Evolutionary conservation across 257 asterid species (phyloP).

Genomic region (Solanum paucissectum): DNA sequence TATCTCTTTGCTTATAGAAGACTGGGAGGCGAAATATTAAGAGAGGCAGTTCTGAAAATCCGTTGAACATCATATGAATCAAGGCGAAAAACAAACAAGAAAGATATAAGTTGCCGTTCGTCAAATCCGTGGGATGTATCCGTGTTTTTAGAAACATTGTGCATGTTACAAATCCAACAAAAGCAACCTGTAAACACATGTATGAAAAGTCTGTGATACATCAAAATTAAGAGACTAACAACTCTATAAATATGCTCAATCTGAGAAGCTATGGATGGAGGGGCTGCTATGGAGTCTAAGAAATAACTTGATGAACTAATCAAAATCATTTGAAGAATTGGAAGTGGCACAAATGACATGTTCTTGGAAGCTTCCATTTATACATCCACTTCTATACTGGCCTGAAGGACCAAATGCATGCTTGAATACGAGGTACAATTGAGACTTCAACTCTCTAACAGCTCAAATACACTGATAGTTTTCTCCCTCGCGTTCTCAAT

Average conservation of each 20-base stretch:
- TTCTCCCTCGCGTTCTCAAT: neutral
- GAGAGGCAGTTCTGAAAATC: slow-evolving; percentile 75
- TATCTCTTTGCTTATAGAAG: slow-evolving; percentile 86
- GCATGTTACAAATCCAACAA: slow-evolving; percentile 68
- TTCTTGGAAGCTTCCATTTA: neutral
- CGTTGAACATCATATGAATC: slow-evolving; percentile 93
- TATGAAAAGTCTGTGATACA: neutral
- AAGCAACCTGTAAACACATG: slow-evolving; percentile 57
- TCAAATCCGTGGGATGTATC: slow-evolving; percentile 56
- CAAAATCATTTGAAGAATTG: neutral
- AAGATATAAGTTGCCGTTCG: slow-evolving; percentile 56
- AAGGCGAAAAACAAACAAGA: slow-evolving; percentile 62
- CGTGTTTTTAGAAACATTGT: slow-evolving; percentile 72
- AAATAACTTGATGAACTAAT: neutral
- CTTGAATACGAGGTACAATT: neutral
- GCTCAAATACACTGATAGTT: neutral
- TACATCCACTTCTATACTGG: neutral
- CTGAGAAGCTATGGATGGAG: neutral
- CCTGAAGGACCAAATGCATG: neutral
- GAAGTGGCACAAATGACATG: neutral
- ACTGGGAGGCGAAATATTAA: slow-evolving; percentile 87
- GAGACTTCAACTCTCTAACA: neutral
- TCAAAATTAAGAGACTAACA: neutral
- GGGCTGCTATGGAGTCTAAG: neutral
- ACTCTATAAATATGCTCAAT: neutral